Evolutionary conservation across 2,329 filamentous ascomycete genomes (phyloP).

Genomic region (Paraconiothyrium brasiliense): DNA sequence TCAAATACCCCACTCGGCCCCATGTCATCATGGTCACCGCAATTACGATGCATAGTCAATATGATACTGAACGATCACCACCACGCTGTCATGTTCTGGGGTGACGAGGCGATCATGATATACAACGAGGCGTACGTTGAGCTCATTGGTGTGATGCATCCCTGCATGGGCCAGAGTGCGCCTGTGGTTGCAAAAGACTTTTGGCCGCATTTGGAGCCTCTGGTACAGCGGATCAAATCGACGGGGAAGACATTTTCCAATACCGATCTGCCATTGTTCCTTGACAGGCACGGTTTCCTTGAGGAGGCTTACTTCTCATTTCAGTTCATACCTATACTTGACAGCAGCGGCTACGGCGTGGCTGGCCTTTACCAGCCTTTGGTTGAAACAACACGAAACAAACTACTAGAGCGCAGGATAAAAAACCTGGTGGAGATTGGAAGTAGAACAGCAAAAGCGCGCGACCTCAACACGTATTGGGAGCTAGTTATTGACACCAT

Average conservation of each 20-base stretch:
- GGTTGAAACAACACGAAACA: slow-evolving; percentile 68
- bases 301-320: slow-evolving; percentile 84
- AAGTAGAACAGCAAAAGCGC: slow-evolving; percentile 72
- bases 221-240: slow-evolving; percentile 33
- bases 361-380: slow-evolving; percentile 79
- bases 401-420: slow-evolving; percentile 31
- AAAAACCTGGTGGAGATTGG: slow-evolving; percentile 70
- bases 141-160: slow-evolving; percentile 49
- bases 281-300: slow-evolving; percentile 71
- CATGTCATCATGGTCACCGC: slow-evolving; percentile 73
- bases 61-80: slow-evolving; percentile 68
- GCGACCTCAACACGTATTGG: slow-evolving; percentile 77
- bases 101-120: slow-evolving; percentile 47
- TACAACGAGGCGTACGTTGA: slow-evolving; percentile 51
- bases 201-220: slow-evolving; percentile 49
- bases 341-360: slow-evolving; percentile 70
- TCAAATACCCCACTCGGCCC: slow-evolving; percentile 74
- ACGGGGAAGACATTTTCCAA: slow-evolving; percentile 35
- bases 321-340: slow-evolving; percentile 78
- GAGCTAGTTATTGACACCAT: slow-evolving; percentile 71
- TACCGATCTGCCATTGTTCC: slow-evolving; percentile 76
- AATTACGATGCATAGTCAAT: slow-evolving; percentile 78
- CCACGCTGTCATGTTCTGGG: slow-evolving; percentile 70
- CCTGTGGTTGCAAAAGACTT: slow-evolving; percentile 77
- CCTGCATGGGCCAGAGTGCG: slow-evolving; percentile 68